These are phyloP conservation scores for Globisporangium sylvaticum DNA, from an alignment of 352 stramenopile species.

Conservation along the genomic window DNA sequence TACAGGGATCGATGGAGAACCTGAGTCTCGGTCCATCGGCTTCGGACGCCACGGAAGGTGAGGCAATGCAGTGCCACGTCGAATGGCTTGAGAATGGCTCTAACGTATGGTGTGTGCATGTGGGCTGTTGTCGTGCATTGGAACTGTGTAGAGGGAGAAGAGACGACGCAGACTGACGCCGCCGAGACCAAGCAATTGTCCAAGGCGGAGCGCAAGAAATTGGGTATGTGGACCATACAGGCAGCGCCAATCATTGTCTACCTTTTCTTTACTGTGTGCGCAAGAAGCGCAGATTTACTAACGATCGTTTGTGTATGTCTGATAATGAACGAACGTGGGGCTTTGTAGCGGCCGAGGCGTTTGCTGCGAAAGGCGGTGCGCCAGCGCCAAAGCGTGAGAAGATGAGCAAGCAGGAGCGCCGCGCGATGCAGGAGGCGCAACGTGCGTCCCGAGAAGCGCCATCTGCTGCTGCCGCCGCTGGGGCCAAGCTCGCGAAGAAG, in stretches of 20 bases:
- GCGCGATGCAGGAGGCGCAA: conserved; percentile 90
- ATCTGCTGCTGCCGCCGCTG: background rate
- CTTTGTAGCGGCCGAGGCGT: conserved; percentile 40
- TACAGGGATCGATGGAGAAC: conserved; percentile 39
- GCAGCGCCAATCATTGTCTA: no score
- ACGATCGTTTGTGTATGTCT: background rate
- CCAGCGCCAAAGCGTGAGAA: conserved; percentile 65
- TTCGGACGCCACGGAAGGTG: conserved; percentile 2
- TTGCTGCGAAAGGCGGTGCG: conserved; percentile 38
- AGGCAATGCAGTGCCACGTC: background rate
- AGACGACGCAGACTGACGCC: background rate
- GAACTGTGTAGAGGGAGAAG: background rate
- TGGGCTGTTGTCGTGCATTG: background rate
- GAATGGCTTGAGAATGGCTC: background rate
- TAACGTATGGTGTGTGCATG: background rate
- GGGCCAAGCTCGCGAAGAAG: conserved; percentile 40
- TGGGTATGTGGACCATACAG: no score
- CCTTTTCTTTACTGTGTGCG: no score
- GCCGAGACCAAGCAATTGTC: conserved; percentile 38
- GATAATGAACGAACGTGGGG: background rate
- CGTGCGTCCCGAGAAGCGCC: conserved; percentile 33
- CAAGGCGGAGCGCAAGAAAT: conserved; percentile 70
- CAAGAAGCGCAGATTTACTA: no score
- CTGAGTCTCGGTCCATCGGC: conserved; percentile 40
- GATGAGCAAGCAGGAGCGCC: conserved; percentile 90